These are phyloP conservation scores for Pseudogymnoascus pannorum DNA, from an alignment of 2,329 filamentous ascomycete genomes.

Conservation along the genomic window DNA sequence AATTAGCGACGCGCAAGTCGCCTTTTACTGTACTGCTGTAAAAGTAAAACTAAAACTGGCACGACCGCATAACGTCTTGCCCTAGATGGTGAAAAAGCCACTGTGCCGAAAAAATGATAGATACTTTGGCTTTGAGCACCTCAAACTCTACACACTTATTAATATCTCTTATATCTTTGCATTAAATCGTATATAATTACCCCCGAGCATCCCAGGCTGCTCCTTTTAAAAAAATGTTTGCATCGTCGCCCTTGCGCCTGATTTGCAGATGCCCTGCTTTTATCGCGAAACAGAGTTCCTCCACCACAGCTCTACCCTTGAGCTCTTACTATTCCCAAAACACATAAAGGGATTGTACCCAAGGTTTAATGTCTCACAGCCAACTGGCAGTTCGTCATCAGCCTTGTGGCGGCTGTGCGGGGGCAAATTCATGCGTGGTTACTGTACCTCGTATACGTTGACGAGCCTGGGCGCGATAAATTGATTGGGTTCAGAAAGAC, in stretches of 20 bases:
- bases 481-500: slow-evolving; percentile 29
- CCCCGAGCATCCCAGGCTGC: too few relatives aligned
- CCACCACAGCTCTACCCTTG: background rate
- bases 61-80: too few relatives aligned
- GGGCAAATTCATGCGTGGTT: background rate
- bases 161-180: too few relatives aligned
- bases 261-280: slow-evolving; percentile 9
- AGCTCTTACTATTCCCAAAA: background rate
- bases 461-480: slow-evolving; percentile 34
- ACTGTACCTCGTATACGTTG: slow-evolving; percentile 31
- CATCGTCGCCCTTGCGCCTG: slow-evolving; percentile 8
- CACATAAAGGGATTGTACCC: background rate
- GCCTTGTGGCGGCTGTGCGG: background rate
- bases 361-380: background rate
- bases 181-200: too few relatives aligned
- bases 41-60: too few relatives aligned
- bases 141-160: too few relatives aligned
- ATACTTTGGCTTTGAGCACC: too few relatives aligned
- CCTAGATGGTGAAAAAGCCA: too few relatives aligned
- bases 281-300: slow-evolving; percentile 10
- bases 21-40: too few relatives aligned
- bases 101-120: too few relatives aligned
- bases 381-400: background rate
- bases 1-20: too few relatives aligned
- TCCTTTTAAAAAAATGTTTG: slow-evolving; percentile 11